Base-by-base conservation (phyloP, 495 filamentous ascomycete genomes). In the Mytilinidion resinicola region DNA sequence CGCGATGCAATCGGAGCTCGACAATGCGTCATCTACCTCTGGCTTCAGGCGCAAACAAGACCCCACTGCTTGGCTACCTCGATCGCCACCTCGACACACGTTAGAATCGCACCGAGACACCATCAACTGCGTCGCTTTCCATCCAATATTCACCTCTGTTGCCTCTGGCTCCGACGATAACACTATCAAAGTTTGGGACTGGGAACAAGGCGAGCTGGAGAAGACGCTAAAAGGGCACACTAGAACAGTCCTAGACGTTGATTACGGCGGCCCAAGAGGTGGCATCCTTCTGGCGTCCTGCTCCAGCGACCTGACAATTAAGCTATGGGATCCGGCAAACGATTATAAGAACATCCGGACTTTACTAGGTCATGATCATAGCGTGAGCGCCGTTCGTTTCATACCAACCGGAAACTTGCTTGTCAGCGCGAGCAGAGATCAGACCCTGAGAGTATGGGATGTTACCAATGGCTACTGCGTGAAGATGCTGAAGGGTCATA, bases 341-440 rank as follows among this genome's bases (percentile, higher is more conserved):
- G 89, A 95, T 41, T 96, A 96, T 75, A 95, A 96, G 66, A 96
- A 96, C 67, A 92, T 96, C 56, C 82, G 92, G 41, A 98, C 91
- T 0, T 80, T 98, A 4, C 85, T 86, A 1, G 92, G 93, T 7
- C 92, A 98, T 71, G 92, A 98, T 63, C 92, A 96, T 69, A 87
- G 83, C 55, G 87, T 97, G 46, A 90, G 85, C 53, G 85, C 88
- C 10, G 83, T 97, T 1, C 85, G 90, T 3, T 96, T 96, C 69
- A 85, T 97, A 25, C 90, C 92, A 14, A 88, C 85, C 12, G 89
- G 87, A 50, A 93, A 95, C 63, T 81, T 91, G 41, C 78, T 96
- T 4, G 89, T 92, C 4, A 87, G 82, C 48, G 89, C 89, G 8
- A 86, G 84, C 58, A 76, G 91, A 60, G 91, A 96, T 68, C 88